These are phyloP conservation scores for Microascus cirrosus DNA, from an alignment of 2,329 filamentous ascomycete species.

Conservation along the genomic window DNA sequence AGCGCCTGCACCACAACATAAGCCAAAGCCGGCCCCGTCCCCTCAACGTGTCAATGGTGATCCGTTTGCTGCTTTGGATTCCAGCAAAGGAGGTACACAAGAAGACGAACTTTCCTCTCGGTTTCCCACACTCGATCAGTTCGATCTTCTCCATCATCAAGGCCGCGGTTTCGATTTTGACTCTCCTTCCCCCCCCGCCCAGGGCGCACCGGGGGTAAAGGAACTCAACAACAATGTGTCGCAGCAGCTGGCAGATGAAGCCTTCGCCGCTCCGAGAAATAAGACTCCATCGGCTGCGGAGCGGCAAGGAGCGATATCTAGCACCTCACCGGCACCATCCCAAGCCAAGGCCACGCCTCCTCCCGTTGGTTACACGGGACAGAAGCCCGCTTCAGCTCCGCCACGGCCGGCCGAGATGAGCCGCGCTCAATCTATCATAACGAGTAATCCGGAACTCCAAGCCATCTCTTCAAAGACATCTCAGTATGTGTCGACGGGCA, in stretches of 20 bases:
- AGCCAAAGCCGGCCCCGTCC: conserved; percentile 51
- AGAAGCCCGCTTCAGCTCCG: conserved; percentile 20
- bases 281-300: conserved; percentile 3
- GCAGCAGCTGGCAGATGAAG: conserved; percentile 73
- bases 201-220: conserved; percentile 30
- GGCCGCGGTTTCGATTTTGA: conserved; percentile 80
- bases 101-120: conserved; percentile 72
- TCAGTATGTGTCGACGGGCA: conserved; percentile 48
- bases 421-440: conserved; percentile 53
- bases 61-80: conserved; percentile 84
- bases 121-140: conserved; percentile 89
- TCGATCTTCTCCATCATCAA: conserved; percentile 77
- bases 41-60: conserved; percentile 63
- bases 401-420: conserved; percentile 37
- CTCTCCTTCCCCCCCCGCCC: conserved; percentile 32
- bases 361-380: not conserved
- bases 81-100: conserved; percentile 30
- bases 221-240: conserved; percentile 56
- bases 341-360: not conserved
- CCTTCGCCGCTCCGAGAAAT: conserved; percentile 47
- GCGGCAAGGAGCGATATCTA: not conserved
- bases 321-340: not conserved
- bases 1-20: conserved; percentile 19
- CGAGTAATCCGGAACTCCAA: conserved; percentile 49
- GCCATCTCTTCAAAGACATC: conserved; percentile 26